Evolutionary conservation across 768 basidiomycete genomes (phyloP), one percentile per base, ranked within the genome.

Genomic region (Psilocybe cyanescens): DNA sequence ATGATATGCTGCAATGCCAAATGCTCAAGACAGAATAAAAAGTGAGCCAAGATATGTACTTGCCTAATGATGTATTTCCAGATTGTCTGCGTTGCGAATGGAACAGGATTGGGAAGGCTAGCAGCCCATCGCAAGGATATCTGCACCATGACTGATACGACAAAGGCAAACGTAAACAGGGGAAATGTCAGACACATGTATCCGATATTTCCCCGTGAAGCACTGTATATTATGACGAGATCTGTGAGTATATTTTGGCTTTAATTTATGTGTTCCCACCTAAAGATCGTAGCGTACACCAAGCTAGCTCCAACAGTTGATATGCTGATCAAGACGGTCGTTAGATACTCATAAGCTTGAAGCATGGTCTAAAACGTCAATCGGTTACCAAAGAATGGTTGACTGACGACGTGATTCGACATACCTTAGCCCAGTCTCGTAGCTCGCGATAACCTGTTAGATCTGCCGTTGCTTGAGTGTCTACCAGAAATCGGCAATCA

Each of bases 141-240:
- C 24, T 47, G 56, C 7, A 48, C 8, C 8, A 35, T 57, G 30
- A 57, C 48, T n/a, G 56, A 47, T 12, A 57, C 56, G 8, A 57
- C 30, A 47, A 57, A 57, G 11, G 45, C 56, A 35, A 47, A 45
- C 5, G 46, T 57, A 35, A 57, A 57, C 8, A 57, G 19, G 1
- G 56, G 56, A 16, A 57, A 57, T 9, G 46, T 48, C 12, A 57
- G 35, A 19, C 56, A 57, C 56, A 57, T 57, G 17, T 47, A 57
- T 37, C 35, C 56, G 30, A 57, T 14, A 28, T 57, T 57, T 14
- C 56, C 56, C n/a, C 56, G 28, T 16, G 56, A 57, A 57, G 56
- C 56, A 48, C 56, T 57, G 5, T 16, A 44, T 14, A 12, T 44
- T 44, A 2, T 14, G 41, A 5, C 41, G 14, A n/a, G 11, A 12